Percentiles rank a stretch among this genome's conserved stretches.
Conservation (phyloP, 768 basidiomycete genomes). For the Filobasidium wieringae region DNA sequence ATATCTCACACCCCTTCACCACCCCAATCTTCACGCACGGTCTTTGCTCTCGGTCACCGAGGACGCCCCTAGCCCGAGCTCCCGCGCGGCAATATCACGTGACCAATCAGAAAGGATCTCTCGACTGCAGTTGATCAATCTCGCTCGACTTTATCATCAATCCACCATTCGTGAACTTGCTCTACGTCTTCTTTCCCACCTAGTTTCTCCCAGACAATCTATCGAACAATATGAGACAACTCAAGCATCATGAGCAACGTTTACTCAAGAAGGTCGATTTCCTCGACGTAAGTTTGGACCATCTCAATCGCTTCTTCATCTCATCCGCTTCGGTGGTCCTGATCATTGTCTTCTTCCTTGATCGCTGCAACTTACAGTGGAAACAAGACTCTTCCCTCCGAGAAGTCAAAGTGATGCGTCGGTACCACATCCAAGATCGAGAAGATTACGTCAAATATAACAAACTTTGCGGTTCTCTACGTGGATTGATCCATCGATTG, state of each 20-base stretch:
- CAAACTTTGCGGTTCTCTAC: constrained; percentile 77
- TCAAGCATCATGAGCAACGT: constrained; percentile 93
- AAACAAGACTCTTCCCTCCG: constrained; percentile 84
- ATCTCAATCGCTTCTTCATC: background rate
- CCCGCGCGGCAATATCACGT: too few species aligned
- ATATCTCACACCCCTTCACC: too few species aligned
- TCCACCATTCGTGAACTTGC: too few species aligned
- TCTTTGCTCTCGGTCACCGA: too few species aligned
- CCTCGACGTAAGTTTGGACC: constrained; percentile 60
- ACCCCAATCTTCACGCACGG: too few species aligned
- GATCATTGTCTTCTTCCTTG: background rate
- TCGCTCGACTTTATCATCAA: too few species aligned
- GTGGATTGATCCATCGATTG: constrained; percentile 72
- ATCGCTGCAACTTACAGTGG: constrained; percentile 56
- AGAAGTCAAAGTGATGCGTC: constrained; percentile 84
- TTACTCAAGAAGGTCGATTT: constrained; percentile 95
- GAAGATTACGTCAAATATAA: constrained; percentile 99
- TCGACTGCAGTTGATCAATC: too few species aligned
- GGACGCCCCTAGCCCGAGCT: too few species aligned
- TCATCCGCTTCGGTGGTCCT: background rate
- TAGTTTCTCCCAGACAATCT: too few species aligned
- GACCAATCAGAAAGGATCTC: too few species aligned
- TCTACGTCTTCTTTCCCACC: too few species aligned
- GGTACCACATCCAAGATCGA: constrained; percentile 88
- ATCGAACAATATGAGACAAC: constrained; percentile 55